phyloP scores from a whole-genome alignment of 2,329 filamentous ascomycete genomes.

The Ceratocystiopsis minuta region DNA sequence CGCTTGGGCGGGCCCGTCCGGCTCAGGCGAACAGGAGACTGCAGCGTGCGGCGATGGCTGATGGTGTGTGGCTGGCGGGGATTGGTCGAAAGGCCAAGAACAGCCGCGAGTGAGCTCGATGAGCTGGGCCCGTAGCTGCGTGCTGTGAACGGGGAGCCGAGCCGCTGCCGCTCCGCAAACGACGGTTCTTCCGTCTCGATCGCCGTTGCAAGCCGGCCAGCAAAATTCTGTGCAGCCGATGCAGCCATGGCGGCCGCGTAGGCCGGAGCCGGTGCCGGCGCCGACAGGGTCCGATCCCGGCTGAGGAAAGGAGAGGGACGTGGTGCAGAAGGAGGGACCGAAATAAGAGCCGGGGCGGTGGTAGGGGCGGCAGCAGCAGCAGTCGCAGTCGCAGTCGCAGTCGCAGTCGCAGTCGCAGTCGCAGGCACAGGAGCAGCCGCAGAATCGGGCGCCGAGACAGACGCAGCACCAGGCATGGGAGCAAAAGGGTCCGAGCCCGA shows the following conservation, averaged over 20 bases:
- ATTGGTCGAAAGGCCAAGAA: constrained; percentile 18
- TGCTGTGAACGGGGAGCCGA: constrained; percentile 37
- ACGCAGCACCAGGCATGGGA: no score
- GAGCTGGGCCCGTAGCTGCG: constrained; percentile 46
- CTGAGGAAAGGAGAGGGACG: no score
- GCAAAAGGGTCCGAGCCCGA: constrained; percentile 9
- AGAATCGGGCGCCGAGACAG: constrained; percentile 2
- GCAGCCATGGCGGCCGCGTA: not conserved
- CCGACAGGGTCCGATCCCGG: no score
- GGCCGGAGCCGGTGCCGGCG: no score
- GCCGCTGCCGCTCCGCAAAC: constrained; percentile 18
- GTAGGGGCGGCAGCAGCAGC: constrained; percentile 1
- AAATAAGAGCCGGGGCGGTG: no score
- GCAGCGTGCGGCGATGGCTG: constrained; percentile 29
- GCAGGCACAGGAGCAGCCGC: not conserved
- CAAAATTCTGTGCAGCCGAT: not conserved
- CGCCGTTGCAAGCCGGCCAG: constrained; percentile 3
- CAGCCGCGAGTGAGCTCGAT: constrained; percentile 27
- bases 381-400: not conserved
- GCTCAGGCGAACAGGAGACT: constrained; percentile 36
- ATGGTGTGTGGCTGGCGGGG: constrained; percentile 29
- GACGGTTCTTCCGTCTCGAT: constrained; percentile 12
- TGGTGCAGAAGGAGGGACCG: not conserved
- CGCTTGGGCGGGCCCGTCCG: constrained; percentile 37
- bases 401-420: not conserved